phyloP scores from a whole-genome alignment of 805 yeast species.

The Saccharomyces kudriavzevii region DNA sequence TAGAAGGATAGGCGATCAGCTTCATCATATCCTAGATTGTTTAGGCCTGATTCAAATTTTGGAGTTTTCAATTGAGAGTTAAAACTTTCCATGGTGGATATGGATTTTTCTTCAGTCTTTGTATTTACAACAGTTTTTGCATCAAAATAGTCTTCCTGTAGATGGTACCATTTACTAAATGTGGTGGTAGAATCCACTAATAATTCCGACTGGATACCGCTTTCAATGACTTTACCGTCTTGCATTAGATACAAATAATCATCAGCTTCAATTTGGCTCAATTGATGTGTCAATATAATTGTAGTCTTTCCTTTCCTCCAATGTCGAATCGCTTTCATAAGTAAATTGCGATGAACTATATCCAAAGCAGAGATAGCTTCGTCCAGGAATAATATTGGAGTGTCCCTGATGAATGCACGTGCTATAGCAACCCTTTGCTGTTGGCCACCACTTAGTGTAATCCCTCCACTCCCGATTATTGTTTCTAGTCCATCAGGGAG shows the following conservation, averaged over 20 bases:
- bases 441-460: slow-evolving; percentile 81
- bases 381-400: slow-evolving; percentile 74
- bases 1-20: neutral
- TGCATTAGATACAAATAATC: slow-evolving; percentile 56
- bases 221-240: slow-evolving; percentile 46
- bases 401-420: slow-evolving; percentile 63
- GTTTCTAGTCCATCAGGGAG: slow-evolving; percentile 53
- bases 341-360: slow-evolving; percentile 33
- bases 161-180: slow-evolving; percentile 8
- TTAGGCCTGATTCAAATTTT: neutral
- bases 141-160: slow-evolving; percentile 6
- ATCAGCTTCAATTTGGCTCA: slow-evolving; percentile 43
- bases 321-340: slow-evolving; percentile 43
- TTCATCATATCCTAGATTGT: neutral
- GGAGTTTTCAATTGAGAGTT: slow-evolving; percentile 8
- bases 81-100: slow-evolving; percentile 6
- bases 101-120: neutral
- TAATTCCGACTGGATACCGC: slow-evolving; percentile 35
- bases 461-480: slow-evolving; percentile 37
- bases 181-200: slow-evolving; percentile 7
- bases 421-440: slow-evolving; percentile 78
- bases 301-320: slow-evolving; percentile 72
- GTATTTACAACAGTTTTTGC: slow-evolving; percentile 10
- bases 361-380: slow-evolving; percentile 85
- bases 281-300: slow-evolving; percentile 73